Base-by-base conservation (phyloP, 2,329 filamentous ascomycete genomes). In the Ophiocordyceps robertsii region DNA sequence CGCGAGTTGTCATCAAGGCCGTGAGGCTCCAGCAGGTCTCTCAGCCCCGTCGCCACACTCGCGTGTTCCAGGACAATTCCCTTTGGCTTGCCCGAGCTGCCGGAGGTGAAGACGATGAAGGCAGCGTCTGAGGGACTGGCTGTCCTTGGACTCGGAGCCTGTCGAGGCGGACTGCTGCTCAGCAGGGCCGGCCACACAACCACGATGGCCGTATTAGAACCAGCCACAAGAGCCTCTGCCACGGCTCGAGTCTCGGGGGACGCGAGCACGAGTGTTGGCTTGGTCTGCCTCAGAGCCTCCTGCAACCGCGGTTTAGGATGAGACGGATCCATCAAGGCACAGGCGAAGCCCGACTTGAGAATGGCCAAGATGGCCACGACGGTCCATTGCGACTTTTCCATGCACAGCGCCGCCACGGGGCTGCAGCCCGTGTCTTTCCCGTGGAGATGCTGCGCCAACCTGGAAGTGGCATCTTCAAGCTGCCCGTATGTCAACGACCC, bases 301-400 rank as follows among this genome's bases (percentile, higher is more conserved):
- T 33, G 24, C 27, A 44, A 31, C 24, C 41, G 42, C 10, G 37
- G 38, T 14, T 12, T 16, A 4, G 43, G 41, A 7, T 41, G 27
- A 6, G 36, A 36, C 16, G 36, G 11, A 17, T 46, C 42, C 19
- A 56, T 43, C 7, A 49, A 44, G 7, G 52, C 48, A 40, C 40
- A 44, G 9, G 39, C 38, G 16, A 32, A 43, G 29, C 44, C 46
- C 2, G 44, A 32, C 27, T 47, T 47, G 12, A 46, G 41, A 16
- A 46, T 36, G 6, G 39, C 38, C 6, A 47, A n/a, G n/a, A 47
- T 41, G 17, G 40, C 42, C 12, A 47, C 39, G 9, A 42, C 17
- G 3, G 42, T 17, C 44, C 44, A 43, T 10, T 32, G 36, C 7
- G 43, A 45, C 31, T 39, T 42, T n/a, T 43, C 37, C 40, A 45